Conservation (phyloP, 2,329 filamentous ascomycete genomes). For the Aspergillus arachidicola region DNA sequence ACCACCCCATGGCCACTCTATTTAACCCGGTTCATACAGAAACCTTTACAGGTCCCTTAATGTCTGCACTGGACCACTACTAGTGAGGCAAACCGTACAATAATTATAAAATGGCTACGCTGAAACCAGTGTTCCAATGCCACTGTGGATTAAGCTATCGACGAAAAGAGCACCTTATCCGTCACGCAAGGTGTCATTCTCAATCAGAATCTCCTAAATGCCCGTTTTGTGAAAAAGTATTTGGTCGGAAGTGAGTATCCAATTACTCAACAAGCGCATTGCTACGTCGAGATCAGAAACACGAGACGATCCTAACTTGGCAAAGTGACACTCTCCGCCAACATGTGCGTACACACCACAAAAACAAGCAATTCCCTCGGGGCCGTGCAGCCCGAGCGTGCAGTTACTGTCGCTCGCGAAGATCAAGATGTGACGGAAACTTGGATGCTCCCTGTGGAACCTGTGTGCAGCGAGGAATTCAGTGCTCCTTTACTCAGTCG, state of each 20-base stretch:
- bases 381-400: constrained; percentile 19
- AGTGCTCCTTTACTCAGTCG: not conserved
- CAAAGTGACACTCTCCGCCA: constrained; percentile 20
- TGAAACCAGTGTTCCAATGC: constrained; percentile 7
- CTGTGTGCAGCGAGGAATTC: not conserved
- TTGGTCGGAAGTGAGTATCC: constrained; percentile 13
- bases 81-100: not conserved
- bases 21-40: no score
- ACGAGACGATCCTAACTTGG: not conserved
- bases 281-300: no score
- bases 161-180: constrained; percentile 22
- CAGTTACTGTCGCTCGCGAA: constrained; percentile 15
- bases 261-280: no score
- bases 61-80: not conserved
- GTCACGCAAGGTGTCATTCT: constrained; percentile 15
- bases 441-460: not conserved
- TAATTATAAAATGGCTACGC: not conserved
- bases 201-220: constrained; percentile 6
- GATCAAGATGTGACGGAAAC: not conserved
- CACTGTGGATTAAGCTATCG: constrained; percentile 16
- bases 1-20: no score
- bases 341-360: constrained; percentile 22
- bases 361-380: not conserved
- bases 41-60: not conserved
- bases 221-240: constrained; percentile 18